Base-by-base conservation (phyloP, 2,329 filamentous ascomycete species). In the Beauveria sp. region DNA sequence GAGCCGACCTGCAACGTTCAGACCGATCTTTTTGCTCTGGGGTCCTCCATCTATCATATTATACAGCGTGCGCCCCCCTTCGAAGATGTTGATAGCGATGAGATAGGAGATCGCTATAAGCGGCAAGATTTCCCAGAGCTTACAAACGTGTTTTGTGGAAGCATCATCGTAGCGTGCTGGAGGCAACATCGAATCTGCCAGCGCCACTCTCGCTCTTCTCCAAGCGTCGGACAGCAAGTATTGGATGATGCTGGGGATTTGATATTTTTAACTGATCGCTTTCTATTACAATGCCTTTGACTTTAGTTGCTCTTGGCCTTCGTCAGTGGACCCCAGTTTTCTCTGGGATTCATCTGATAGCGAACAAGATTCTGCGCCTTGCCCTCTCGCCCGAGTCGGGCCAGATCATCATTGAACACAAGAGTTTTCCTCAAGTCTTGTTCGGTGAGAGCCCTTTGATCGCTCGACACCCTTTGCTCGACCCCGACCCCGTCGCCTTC, bases 311-410 rank as follows among this genome's bases (percentile, higher is more conserved):
- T 78, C 65, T 73, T 79, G 28, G 83, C 83, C 65, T 78, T 77
- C 57, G 76, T 79, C 84, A 96, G 85, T 1, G 94, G 94, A 0
- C 94, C 94, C 94, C 94, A 99, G 72, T 97, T 94, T 69, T 91
- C 87, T 63, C 88, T 80, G 51, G 94, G 94, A 71, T 97, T 97
- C 63, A 87, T 77, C 77, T 96, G 94, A 73, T 97, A 99, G 64
- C 93, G 81, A 59, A 96, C 86, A 51, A 96, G 80, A 65, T 87
- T 88, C 71, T 84, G 87, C 62, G 78, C 81, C 58, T 84, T 82
- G 64, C 79, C 82, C 63, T 91, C 87, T 66, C 80, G 87, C 0
- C 92, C 93, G 14, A 97, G 79, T 59, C 79, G 72, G 72, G 91
- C 92, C 14, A 97, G 80, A 41, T 79, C 72, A 72, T 94, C 90